Evolutionary conservation across 306 rosid genomes (phyloP).

Genomic region (Prunus persica): Prunus_persica_NCBIv2 NC_034014.1:29768001-29768500

Average conservation of each 20-base stretch:
- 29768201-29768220: slow-evolving; percentile 86
- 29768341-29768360: slow-evolving; percentile 66
- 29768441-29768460: slow-evolving; percentile 40
- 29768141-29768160: slow-evolving; percentile 70
- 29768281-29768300: slow-evolving; percentile 65
- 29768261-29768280: slow-evolving; percentile 53
- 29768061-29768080: slow-evolving; percentile 41
- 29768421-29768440: not conserved
- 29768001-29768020: slow-evolving; percentile 53
- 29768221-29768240: slow-evolving; percentile 80
- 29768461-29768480: slow-evolving; percentile 46
- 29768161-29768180: slow-evolving; percentile 63
- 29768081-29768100: slow-evolving; percentile 77
- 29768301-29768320: slow-evolving; percentile 45
- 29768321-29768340: slow-evolving; percentile 77
- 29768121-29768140: slow-evolving; percentile 77
- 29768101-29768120: slow-evolving; percentile 80
- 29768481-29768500: slow-evolving; percentile 46
- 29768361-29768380: slow-evolving; percentile 79
- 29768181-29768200: slow-evolving; percentile 51
- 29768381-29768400: slow-evolving; percentile 51
- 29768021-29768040: slow-evolving; percentile 30
- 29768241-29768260: slow-evolving; percentile 65
- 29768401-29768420: not conserved
- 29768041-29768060: slow-evolving; percentile 68